These are phyloP conservation scores for Arthonia radiata DNA, from an alignment of 495 filamentous ascomycete species.

Conservation along the genomic window DNA sequence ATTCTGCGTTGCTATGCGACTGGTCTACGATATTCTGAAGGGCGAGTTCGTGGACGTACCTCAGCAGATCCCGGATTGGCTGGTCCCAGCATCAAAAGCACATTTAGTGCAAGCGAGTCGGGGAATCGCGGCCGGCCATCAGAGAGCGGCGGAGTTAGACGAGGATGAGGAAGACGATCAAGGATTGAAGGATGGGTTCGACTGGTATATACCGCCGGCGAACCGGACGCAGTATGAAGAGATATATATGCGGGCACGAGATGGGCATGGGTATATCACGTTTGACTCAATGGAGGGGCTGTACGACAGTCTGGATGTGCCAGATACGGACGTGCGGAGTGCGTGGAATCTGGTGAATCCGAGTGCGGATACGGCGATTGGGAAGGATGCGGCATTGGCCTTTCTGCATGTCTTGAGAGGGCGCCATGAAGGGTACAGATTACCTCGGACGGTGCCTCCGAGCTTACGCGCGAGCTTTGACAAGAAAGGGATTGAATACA, in stretches of 20 bases:
- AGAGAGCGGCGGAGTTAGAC: constrained; percentile 47
- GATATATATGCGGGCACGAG: constrained; percentile 76
- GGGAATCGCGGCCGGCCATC: constrained; percentile 51
- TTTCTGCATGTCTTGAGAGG: constrained; percentile 92
- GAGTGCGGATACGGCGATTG: constrained; percentile 47
- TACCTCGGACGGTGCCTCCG: constrained; percentile 79
- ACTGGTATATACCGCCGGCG: constrained; percentile 92
- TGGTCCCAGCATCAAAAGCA: constrained; percentile 86
- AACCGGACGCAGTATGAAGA: constrained; percentile 87
- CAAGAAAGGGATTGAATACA: constrained; percentile 83
- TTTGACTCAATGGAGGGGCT: constrained; percentile 12
- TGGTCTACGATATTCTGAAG: constrained; percentile 92
- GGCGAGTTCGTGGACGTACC: constrained; percentile 82
- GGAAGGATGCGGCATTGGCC: constrained; percentile 78
- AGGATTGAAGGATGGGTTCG: constrained; percentile 83
- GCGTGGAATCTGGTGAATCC: constrained; percentile 79
- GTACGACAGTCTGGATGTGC: constrained; percentile 9
- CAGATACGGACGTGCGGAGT: constrained; percentile 76
- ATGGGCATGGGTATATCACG: constrained; percentile 58
- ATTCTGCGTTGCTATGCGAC: constrained; percentile 94
- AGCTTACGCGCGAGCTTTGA: constrained; percentile 80
- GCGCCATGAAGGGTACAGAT: constrained; percentile 82
- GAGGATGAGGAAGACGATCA: constrained; percentile 46
- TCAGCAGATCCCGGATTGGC: constrained; percentile 65
- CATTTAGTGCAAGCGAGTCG: constrained; percentile 79